phyloP scores from a whole-genome alignment of 2,329 filamentous ascomycete species.

The Aspergillus floridensis region DNA sequence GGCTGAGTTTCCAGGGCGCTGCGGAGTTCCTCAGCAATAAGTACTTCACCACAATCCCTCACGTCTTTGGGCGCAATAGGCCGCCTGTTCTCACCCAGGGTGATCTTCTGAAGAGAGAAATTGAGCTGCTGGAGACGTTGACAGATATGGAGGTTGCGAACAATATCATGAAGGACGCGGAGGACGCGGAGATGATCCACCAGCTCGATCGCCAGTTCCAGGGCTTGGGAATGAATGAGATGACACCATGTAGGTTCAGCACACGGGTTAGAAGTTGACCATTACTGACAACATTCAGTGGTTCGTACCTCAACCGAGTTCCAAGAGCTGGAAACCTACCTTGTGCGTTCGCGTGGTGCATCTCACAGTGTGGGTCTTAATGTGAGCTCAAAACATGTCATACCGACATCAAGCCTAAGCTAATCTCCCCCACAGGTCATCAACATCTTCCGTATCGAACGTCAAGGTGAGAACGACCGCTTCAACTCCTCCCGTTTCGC shows the following conservation, averaged over 20 bases:
- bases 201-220: constrained; percentile 70
- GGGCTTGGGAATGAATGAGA: constrained; percentile 70
- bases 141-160: constrained; percentile 82
- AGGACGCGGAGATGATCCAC: constrained; percentile 56
- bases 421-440: constrained; percentile 48
- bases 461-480: constrained; percentile 67
- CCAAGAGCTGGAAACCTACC: constrained; percentile 62
- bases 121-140: constrained; percentile 75
- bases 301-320: constrained; percentile 62
- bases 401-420: background rate
- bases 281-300: constrained; percentile 40
- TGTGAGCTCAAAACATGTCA: background rate
- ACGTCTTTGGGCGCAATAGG: constrained; percentile 70
- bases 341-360: constrained; percentile 62
- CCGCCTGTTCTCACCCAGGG: constrained; percentile 65
- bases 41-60: constrained; percentile 80
- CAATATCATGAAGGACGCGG: constrained; percentile 69
- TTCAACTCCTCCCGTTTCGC: constrained; percentile 60
- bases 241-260: constrained; percentile 56
- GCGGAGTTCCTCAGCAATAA: constrained; percentile 68
- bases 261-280: background rate
- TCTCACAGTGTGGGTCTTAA: constrained; percentile 55
- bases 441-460: constrained; percentile 80
- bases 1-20: constrained; percentile 39
- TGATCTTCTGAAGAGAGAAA: constrained; percentile 66